Evolutionary conservation across 2,329 filamentous ascomycete species (phyloP).

Genomic region (Claviceps spartinae): DNA sequence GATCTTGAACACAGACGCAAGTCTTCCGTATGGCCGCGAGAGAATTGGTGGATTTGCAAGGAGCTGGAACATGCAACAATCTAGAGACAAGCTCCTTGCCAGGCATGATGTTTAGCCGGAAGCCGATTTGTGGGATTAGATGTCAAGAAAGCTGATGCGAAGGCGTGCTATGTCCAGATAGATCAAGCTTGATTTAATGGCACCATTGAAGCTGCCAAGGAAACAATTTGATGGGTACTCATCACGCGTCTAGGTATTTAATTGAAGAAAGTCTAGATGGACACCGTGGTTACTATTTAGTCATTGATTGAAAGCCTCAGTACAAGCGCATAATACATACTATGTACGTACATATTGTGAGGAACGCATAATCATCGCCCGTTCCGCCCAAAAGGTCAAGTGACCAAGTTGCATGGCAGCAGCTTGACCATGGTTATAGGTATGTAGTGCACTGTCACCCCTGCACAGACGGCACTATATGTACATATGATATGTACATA

Average conservation of each 20-base stretch:
- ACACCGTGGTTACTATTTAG: too few relatives aligned
- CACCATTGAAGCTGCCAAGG: conserved; percentile 12
- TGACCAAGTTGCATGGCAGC: too few relatives aligned
- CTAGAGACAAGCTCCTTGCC: conserved; percentile 22
- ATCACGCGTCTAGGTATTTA: not conserved
- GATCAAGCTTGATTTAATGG: conserved; percentile 29
- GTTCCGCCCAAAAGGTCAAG: too few relatives aligned
- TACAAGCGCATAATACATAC: too few relatives aligned
- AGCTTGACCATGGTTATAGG: too few relatives aligned
- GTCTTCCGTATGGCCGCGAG: conserved; percentile 14
- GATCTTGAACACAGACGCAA: conserved; percentile 22
- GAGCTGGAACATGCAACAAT: conserved; percentile 23
- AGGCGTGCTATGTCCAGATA: conserved; percentile 21
- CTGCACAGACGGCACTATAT: too few relatives aligned
- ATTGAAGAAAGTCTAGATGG: too few relatives aligned
- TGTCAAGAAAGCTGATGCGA: conserved; percentile 21
- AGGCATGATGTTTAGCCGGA: conserved; percentile 25
- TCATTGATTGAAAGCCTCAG: too few relatives aligned
- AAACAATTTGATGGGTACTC: not conserved
- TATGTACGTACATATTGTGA: too few relatives aligned
- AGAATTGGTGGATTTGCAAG: not conserved
- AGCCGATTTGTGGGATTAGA: conserved; percentile 17
- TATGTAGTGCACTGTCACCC: too few relatives aligned
- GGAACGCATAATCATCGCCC: too few relatives aligned
- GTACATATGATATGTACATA: too few relatives aligned